Evolutionary conservation across 148 eudicot genomes (phyloP), one percentile per base, ranked within the genome.

Genomic region (Rhododendron ovatum): DNA sequence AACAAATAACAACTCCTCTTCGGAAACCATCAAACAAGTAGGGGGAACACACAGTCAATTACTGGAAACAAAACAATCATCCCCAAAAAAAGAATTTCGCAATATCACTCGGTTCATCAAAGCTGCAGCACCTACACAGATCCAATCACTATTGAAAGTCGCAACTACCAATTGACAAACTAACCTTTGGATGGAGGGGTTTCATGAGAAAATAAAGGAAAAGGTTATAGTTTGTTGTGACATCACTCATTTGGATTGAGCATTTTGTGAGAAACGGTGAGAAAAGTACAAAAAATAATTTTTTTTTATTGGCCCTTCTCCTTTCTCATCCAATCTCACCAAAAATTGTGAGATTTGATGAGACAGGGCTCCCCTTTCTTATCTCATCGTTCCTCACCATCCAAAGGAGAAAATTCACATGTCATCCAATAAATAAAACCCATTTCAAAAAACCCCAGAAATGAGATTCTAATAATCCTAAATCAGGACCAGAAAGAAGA

Each of bases 101-200:
- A 13, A 28, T 30, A 71, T 47, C 26, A 47, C 65, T 73, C 76
- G n/a, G 39, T 22, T 59, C 12, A 48, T 28, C 43, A 71, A 83
- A 41, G 26, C 24, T 76, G 71, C 87, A 30, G 35, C 48, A 12
- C 33, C 53, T 69, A 22, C 4, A n/a, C 83, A 51, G 86, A 89
- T 87, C 87, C 50, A 88, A 17, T 35, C 50, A 73, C 30, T 2
- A 82, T 10, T 26, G 30, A 50, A 9, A 12, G 75, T 71, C 41
- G 59, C 39, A 80, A 77, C 53, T 28, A 85, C 73, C 53, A 41
- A 85, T 55, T 76, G 48, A 73, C 61, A 55, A 55, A 55, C 22
- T 18, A 17, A 3, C 1, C 20, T 18, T 55, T 55, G 6, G 61
- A 55, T 55, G 20, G 61, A 17, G 61, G 61, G 24, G 1, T 55